Evolutionary conservation across 805 yeast genomes (phyloP), one percentile per base, ranked within the genome.

Genomic region (Kuraishia molischiana): DNA sequence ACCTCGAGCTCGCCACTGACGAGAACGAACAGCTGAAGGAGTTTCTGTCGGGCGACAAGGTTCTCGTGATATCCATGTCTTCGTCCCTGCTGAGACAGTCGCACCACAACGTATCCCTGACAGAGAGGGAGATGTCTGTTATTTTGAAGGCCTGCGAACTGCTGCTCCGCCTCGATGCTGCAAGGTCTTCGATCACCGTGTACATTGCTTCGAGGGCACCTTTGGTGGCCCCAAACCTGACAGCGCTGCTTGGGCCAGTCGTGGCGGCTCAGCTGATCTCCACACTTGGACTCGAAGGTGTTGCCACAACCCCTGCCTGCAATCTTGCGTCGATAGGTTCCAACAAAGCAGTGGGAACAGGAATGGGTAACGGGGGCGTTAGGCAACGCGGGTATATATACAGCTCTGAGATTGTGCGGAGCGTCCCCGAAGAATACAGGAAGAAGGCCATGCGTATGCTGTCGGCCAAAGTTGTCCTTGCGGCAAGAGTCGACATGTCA

Each of bases 321-420:
- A 90, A 90, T 51, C 50, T 90, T 18, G 77, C 95, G 0, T 74
- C 94, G 0, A 60, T 85, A 35, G 96, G 95, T 0, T 71, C 72
- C 11, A 68, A 67, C 32, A 58, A 68, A 37, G 55, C 58, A 30
- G 47, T 54, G 40, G 54, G 63, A 0, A 50, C 62, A 15, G 67
- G 66, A 1, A 53, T 63, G 33, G 72, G 74, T 4, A 56, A 61
- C 10, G 49, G 61, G 11, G 75, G 73, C 9, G 62, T 69, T 6
- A 57, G 82, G 30, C 81, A 79, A 40, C 72, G 78, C 36, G 95
- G 96, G 0, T 81, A 74, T 50, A 49, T 87, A 3, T 84, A 71
- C 53, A 60, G 74, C 41, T 64, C 76, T 30, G 82, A 74, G 1
- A 39, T 84, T 17, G 70, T 84, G 2, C 80, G 72, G 41, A 57